Evolutionary conservation across 2,329 filamentous ascomycete genomes (phyloP).

Genomic region (Ustilaginoidea virens): DNA sequence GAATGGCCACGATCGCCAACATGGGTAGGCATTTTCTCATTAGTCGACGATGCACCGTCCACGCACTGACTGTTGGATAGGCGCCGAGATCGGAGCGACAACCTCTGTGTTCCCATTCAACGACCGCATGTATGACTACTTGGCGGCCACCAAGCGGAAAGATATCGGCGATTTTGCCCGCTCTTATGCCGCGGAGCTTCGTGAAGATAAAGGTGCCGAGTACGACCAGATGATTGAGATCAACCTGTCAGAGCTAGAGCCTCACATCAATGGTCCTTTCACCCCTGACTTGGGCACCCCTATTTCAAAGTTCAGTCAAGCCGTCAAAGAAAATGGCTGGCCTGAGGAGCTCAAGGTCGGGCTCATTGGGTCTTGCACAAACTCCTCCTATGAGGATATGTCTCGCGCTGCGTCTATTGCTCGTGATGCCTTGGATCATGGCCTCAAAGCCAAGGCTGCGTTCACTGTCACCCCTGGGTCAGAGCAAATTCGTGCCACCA

Average conservation of each 20-base stretch:
- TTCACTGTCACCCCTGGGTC: conserved; percentile 95
- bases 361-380: conserved; percentile 96
- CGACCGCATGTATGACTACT: conserved; percentile 94
- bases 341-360: conserved; percentile 93
- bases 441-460: conserved; percentile 80
- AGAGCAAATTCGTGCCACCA: conserved; percentile 91
- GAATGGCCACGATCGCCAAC: conserved; percentile 64
- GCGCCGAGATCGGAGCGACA: conserved; percentile 65
- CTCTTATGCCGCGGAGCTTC: conserved; percentile 70
- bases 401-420: conserved; percentile 83
- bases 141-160: conserved; percentile 76
- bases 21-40: conserved; percentile 41
- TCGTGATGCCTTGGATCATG: conserved; percentile 78
- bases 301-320: conserved; percentile 93
- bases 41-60: too few relatives aligned
- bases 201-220: conserved; percentile 76
- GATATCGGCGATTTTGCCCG: conserved; percentile 85
- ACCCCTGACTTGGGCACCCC: conserved; percentile 95
- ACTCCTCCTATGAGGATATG: conserved; percentile 81
- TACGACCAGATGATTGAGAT: conserved; percentile 96
- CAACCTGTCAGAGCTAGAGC: conserved; percentile 87
- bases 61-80: too few relatives aligned
- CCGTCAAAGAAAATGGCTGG: conserved; percentile 90
- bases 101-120: conserved; percentile 97
- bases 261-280: conserved; percentile 97